Conservation (phyloP, 2,329 filamentous ascomycete genomes). For the Fusarium chaquense region DNA sequence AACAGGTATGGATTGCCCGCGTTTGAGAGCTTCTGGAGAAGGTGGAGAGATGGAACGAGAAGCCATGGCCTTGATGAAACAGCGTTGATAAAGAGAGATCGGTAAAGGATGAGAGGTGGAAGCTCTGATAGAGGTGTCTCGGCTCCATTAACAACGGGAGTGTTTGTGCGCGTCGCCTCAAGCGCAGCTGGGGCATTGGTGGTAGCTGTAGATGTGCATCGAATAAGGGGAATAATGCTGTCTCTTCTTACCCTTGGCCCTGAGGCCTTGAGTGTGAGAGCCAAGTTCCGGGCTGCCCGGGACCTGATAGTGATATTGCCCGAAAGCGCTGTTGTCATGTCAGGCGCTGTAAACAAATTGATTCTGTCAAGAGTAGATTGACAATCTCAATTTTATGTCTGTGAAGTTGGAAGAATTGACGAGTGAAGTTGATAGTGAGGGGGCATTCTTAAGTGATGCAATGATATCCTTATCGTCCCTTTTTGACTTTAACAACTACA, state of each 20-base stretch:
- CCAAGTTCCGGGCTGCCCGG: conserved; percentile 27
- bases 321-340: conserved; percentile 31
- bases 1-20: conserved; percentile 53
- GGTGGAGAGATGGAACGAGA: conserved; percentile 54
- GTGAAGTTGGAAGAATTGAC: neutral
- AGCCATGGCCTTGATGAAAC: conserved; percentile 60
- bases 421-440: neutral
- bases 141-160: neutral
- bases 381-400: neutral
- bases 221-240: conserved; percentile 9
- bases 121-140: conserved; percentile 48
- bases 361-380: neutral
- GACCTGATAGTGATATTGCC: conserved; percentile 23
- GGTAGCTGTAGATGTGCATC: conserved; percentile 16
- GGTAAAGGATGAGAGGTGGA: conserved; percentile 52
- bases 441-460: conserved; percentile 15
- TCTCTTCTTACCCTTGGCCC: conserved; percentile 6
- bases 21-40: conserved; percentile 53
- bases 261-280: conserved; percentile 11
- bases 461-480: conserved; percentile 17
- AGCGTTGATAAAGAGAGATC: conserved; percentile 59
- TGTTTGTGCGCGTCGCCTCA: conserved; percentile 27
- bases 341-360: conserved; percentile 1
- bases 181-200: conserved; percentile 20
- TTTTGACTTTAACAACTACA: conserved; percentile 16